A percentile compares a stretch with the other conserved stretches of the same genome.
Conservation (phyloP, 2,329 filamentous ascomycete genomes). For the Diplocarpon mali region DNA sequence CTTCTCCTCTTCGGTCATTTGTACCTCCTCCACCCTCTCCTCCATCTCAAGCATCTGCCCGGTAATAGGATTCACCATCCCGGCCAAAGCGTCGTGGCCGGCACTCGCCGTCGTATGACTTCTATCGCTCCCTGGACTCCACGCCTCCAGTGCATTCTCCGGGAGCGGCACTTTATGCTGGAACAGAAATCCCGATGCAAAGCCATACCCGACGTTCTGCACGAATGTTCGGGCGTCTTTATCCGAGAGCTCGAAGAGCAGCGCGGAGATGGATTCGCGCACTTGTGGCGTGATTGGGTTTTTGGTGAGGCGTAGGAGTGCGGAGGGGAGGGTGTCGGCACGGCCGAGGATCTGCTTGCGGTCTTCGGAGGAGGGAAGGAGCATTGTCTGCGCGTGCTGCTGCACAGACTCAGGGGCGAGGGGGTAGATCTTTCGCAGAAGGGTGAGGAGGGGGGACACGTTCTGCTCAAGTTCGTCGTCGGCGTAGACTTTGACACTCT, state of each 20-base stretch:
- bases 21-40: conserved; percentile 37
- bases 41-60: conserved; percentile 24
- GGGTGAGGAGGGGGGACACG: conserved; percentile 62
- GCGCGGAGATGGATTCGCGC: conserved; percentile 60
- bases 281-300: conserved; percentile 62
- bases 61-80: conserved; percentile 24
- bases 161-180: conserved; percentile 74
- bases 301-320: conserved; percentile 66
- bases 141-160: conserved; percentile 48
- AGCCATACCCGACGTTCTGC: conserved; percentile 88
- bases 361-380: conserved; percentile 71
- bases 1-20: conserved; percentile 88
- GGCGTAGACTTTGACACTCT: conserved; percentile 50
- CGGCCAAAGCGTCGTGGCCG: conserved; percentile 20
- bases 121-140: conserved; percentile 27
- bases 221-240: conserved; percentile 73
- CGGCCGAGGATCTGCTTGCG: conserved; percentile 67
- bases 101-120: conserved; percentile 17
- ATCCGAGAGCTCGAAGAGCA: conserved; percentile 81
- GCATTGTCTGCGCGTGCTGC: conserved; percentile 47
- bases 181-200: conserved; percentile 81
- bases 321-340: conserved; percentile 61
- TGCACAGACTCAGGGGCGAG: conserved; percentile 53
- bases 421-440: conserved; percentile 61
- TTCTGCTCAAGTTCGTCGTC: conserved; percentile 62